phyloP scores from a whole-genome alignment of 345 rosid species.

The Nephelium lappaceum region DNA sequence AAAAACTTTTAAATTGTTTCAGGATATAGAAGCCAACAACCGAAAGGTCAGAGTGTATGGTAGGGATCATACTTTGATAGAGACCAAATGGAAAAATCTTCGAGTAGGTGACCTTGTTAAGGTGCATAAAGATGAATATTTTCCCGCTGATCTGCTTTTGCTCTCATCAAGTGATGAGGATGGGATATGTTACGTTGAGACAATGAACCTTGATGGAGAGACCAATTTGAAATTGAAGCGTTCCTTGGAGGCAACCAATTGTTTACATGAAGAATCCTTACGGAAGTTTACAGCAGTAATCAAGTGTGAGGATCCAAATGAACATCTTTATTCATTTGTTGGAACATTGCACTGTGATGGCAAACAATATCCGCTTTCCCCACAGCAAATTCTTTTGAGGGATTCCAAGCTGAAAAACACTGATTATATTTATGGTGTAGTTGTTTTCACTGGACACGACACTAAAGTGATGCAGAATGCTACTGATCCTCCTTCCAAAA shows the following conservation, averaged over 20 bases:
- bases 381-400: conserved; percentile 76
- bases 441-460: conserved; percentile 90
- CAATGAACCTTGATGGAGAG: conserved; percentile 96
- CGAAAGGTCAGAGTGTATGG: conserved; percentile 53
- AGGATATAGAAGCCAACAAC: conserved; percentile 92
- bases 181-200: conserved; percentile 88
- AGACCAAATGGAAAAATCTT: conserved; percentile 72
- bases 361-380: conserved; percentile 57
- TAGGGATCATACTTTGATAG: conserved; percentile 35
- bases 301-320: conserved; percentile 92
- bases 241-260: conserved; percentile 60
- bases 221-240: conserved; percentile 84
- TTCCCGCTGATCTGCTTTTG: conserved; percentile 90
- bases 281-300: conserved; percentile 47
- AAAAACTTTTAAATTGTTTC: conserved; percentile 31
- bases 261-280: conserved; percentile 37
- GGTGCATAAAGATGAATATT: conserved; percentile 71
- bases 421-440: conserved; percentile 65
- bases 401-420: conserved; percentile 86
- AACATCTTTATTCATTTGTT: conserved; percentile 65
- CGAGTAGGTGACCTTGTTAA: conserved; percentile 79
- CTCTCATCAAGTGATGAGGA: conserved; percentile 81
- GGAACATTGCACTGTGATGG: conserved; percentile 59
- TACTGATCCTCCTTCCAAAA: conserved; percentile 81
- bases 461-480: conserved; percentile 97